Conservation (phyloP, 176 grass and related monocot species). For the Elymus sibiricus region DNA sequence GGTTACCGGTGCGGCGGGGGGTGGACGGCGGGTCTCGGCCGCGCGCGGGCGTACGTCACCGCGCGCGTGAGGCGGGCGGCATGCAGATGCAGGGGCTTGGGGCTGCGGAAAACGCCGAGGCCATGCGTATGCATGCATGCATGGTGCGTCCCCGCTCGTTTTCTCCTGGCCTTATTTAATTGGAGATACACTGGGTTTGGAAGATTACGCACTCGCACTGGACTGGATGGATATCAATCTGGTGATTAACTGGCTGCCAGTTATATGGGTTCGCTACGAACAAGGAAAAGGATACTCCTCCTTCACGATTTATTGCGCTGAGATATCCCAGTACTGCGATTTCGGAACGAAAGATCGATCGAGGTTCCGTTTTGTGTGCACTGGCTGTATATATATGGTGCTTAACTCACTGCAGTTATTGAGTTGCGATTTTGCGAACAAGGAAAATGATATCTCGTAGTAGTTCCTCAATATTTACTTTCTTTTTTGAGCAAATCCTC, state of each 20-base stretch:
- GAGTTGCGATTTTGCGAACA: background rate
- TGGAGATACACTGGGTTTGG: background rate
- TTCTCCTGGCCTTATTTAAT: background rate
- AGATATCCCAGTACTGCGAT: too few species aligned
- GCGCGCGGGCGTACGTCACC: background rate
- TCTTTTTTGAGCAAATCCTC: too few species aligned
- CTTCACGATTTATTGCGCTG: too few species aligned
- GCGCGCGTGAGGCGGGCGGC: background rate
- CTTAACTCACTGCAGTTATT: background rate
- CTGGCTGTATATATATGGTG: background rate
- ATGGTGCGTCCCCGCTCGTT: background rate
- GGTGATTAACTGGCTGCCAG: too few species aligned
- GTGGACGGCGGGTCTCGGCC: background rate
- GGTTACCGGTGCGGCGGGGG: conserved; percentile 6
- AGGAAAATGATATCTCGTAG: too few species aligned
- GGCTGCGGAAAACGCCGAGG: background rate
- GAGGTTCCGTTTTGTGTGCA: too few species aligned
- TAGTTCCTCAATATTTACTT: too few species aligned
- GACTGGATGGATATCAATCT: too few species aligned
- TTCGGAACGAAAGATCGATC: too few species aligned
- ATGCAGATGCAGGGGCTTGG: background rate
- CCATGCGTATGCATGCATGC: background rate
- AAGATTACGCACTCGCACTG: background rate
- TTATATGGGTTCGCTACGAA: too few species aligned
- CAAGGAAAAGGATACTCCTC: too few species aligned